Evolutionary conservation across 768 basidiomycete species (phyloP).

Genomic region (Podaxis pistillaris): DNA sequence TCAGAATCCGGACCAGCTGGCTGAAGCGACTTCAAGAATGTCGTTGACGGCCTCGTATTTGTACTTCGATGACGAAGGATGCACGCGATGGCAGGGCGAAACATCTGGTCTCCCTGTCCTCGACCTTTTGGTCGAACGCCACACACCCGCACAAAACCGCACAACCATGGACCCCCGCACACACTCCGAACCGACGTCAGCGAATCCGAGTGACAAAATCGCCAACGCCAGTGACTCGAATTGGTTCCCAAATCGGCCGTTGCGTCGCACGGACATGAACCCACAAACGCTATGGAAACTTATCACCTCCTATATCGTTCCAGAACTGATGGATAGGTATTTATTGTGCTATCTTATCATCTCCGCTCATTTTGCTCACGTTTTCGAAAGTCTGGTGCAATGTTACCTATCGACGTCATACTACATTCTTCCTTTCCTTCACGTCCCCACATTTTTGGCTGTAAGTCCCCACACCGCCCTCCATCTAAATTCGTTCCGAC

Average conservation of each 20-base stretch:
- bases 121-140: slow-evolving; percentile 77
- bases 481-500: slow-evolving; percentile 2
- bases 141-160: slow-evolving; percentile 36
- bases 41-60: slow-evolving; percentile 77
- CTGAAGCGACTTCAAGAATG: slow-evolving; percentile 60
- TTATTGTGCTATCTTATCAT: slow-evolving; percentile 18
- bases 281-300: slow-evolving; percentile 87
- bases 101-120: slow-evolving; percentile 89
- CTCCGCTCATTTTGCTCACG: slow-evolving; percentile 17
- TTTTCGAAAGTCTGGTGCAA: slow-evolving; percentile 60
- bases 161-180: slow-evolving; percentile 18
- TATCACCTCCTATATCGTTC: slow-evolving; percentile 81
- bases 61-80: slow-evolving; percentile 86
- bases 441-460: slow-evolving; percentile 84
- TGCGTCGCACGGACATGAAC: slow-evolving; percentile 73
- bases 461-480: slow-evolving; percentile 37
- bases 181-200: background rate
- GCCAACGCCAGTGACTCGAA: slow-evolving; percentile 39
- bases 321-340: slow-evolving; percentile 93
- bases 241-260: slow-evolving; percentile 85
- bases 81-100: slow-evolving; percentile 89
- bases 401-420: slow-evolving; percentile 91
- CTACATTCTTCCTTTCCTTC: slow-evolving; percentile 88
- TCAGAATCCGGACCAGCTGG: slow-evolving; percentile 40
- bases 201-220: slow-evolving; percentile 26